Evolutionary conservation across 1,284 basidiomycete species (phyloP), one percentile per base, ranked within the genome.

Genomic region (Boletellus deceptivus): DNA sequence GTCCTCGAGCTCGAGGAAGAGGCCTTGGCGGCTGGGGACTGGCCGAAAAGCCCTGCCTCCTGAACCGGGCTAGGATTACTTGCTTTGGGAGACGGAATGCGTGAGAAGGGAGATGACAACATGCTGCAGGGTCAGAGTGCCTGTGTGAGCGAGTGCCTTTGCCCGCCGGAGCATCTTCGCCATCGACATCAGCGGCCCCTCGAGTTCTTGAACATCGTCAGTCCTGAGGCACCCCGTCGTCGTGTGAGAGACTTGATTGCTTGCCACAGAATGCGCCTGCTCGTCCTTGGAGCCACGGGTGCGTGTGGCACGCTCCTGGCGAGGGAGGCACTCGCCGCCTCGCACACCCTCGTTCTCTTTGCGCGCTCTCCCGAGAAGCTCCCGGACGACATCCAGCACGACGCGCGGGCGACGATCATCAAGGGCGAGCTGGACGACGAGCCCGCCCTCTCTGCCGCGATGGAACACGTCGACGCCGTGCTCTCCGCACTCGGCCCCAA

Each of bases 401-500:
- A 80, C 56, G 55, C 76, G 0, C 63, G 73, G 16, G 70, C 85
- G 14, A 72, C 69, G 20, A 55, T 86, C 48, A 59, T 82, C 44
- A 70, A 79, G 53, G 84, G 85, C 7, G 68, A 78, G 41, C 73
- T 88, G 7, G 74, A 75, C 16, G 78, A 88, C 42, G 59, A 65
- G 7, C 71, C 75, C 17, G 68, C 70, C 20, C 68, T 87, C 48
- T 65, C 71, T 22, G 65, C 70, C 37, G 83, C 83, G 2, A 66
- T 87, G 56, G 63, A 77, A 52, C 78, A 76, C 27, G 78, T 82
- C 3, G 72, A 86, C 47, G 77, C 78, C 37, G 78, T 89, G 20
- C 63, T 89, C 22, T 86, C 84, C 38, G 78, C 82, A 1, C 75
- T 89, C 1, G 86, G 86, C 1, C 85, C 86, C 8, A 57, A 20